Evolutionary conservation across 2,329 filamentous ascomycete species (phyloP), one percentile per base, ranked within the genome.

Genomic region (Calonectria hongkongensis): DNA sequence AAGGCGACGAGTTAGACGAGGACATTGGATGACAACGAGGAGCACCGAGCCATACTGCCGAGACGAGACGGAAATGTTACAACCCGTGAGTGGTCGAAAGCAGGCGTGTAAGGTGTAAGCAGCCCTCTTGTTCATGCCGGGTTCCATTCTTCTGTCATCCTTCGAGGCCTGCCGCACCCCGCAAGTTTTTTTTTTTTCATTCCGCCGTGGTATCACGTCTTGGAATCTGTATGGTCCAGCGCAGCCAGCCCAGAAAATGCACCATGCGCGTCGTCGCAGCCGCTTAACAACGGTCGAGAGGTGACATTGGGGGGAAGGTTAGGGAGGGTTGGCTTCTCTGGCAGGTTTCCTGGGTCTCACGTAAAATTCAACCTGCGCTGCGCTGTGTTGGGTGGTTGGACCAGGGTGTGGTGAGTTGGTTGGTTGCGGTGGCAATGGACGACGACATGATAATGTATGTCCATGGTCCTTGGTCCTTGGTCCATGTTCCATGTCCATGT

Each of bases 1-100:
- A 39, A 71, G 28, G 66, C 41, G 50, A 70, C 41, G 36, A 71
- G 33, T 48, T 68, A 45, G 62, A 69, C 12, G 10, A 36, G 30
- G 51, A 56, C 30, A 56, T 36, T 30, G 28, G 30, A 56, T 7
- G 30, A 56, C 51, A 36, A 12, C 28, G 50, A 33, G 16, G 50
- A n/a, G 9, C n/a, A 16, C 12, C 21, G 33, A 21, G 33, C 25
- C 33, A 16, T 21, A 41, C 41, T 39, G 27, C 54, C 45, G 45
- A 48, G 45, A 25, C 18, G 18, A 48, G n/a, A 48, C 21, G 45
- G 21, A 16, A 21, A 41, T 41, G 54, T 60, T 60, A 27, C 54
- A 41, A 13, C 7, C 10, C 21, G 39, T 60, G 25, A 15, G 30
- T 21, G 15, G 54, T 28, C 39, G 21, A 25, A 58, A 21, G 21